Evolutionary conservation across 2,329 filamentous ascomycete species (phyloP).

Genomic region (Leptodontidium sp.): DNA sequence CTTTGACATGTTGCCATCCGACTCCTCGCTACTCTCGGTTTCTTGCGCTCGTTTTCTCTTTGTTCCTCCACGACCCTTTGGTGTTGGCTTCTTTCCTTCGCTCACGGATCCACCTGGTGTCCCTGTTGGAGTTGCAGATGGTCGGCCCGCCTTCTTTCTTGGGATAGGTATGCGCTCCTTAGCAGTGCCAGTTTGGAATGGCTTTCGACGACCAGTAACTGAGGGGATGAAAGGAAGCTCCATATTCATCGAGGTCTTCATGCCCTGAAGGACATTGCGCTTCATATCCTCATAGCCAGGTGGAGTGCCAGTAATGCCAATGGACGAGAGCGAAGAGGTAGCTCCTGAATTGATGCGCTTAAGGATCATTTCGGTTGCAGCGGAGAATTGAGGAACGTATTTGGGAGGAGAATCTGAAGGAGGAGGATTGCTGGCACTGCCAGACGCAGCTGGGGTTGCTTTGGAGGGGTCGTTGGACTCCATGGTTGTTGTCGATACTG

Average conservation of each 20-base stretch:
- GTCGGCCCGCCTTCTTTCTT: conserved; percentile 28
- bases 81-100: conserved; percentile 34
- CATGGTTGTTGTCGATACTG: conserved; percentile 34
- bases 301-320: conserved; percentile 43
- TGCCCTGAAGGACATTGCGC: conserved; percentile 46
- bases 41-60: conserved; percentile 46
- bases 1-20: conserved; percentile 44
- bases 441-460: conserved; percentile 32
- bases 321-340: conserved; percentile 38
- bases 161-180: conserved; percentile 32
- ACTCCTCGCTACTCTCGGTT: conserved; percentile 43
- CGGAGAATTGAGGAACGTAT: conserved; percentile 48
- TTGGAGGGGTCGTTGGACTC: conserved; percentile 39
- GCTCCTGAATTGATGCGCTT: conserved; percentile 46
- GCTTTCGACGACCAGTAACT: conserved; percentile 22
- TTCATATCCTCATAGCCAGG: conserved; percentile 48
- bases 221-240: conserved; percentile 43
- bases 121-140: conserved; percentile 39
- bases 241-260: conserved; percentile 49
- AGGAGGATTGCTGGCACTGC: conserved; percentile 28
- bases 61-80: conserved; percentile 36
- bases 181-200: conserved; percentile 23
- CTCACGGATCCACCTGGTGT: conserved; percentile 34
- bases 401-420: conserved; percentile 42
- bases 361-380: conserved; percentile 49